Evolutionary conservation across 202 grass and related monocot genomes (phyloP).

Genomic region (Cymbopogon flexuosus): DNA sequence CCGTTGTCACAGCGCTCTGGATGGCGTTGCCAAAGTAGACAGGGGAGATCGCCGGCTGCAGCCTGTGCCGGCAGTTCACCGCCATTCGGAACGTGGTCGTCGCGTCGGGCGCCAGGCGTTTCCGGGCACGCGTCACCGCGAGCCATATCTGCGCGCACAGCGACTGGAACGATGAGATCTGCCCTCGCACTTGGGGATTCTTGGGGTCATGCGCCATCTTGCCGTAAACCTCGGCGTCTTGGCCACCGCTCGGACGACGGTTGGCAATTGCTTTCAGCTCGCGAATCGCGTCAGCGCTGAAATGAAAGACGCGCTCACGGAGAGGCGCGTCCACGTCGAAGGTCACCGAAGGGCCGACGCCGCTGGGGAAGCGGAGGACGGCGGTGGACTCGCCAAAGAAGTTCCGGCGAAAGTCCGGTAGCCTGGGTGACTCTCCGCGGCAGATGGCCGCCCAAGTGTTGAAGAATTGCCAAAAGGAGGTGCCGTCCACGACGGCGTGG

Average conservation of each 20-base stretch:
- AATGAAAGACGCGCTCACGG: slow-evolving; percentile 77
- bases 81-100: slow-evolving; percentile 85
- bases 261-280: slow-evolving; percentile 68
- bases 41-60: slow-evolving; percentile 48
- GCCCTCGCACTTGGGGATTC: slow-evolving; percentile 21
- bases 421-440: slow-evolving; percentile 51
- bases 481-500: slow-evolving; percentile 89
- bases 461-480: slow-evolving; percentile 94
- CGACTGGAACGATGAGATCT: slow-evolving; percentile 95
- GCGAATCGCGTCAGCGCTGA: slow-evolving; percentile 54
- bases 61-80: slow-evolving; percentile 80
- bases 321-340: slow-evolving; percentile 71
- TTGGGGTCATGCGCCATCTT: slow-evolving; percentile 67
- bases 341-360: slow-evolving; percentile 58
- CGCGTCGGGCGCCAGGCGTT: slow-evolving; percentile 41
- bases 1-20: slow-evolving; percentile 75
- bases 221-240: slow-evolving; percentile 52
- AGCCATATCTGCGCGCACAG: slow-evolving; percentile 81
- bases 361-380: slow-evolving; percentile 67
- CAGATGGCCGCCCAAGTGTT: slow-evolving; percentile 81
- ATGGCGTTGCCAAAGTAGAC: slow-evolving; percentile 97
- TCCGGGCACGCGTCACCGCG: slow-evolving; percentile 68
- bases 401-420: slow-evolving; percentile 63
- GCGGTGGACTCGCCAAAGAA: slow-evolving; percentile 81
- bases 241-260: background rate